These are phyloP conservation scores for Cucumis hystrix DNA, from an alignment of 306 rosid genomes.

Conservation along the genomic window DNA sequence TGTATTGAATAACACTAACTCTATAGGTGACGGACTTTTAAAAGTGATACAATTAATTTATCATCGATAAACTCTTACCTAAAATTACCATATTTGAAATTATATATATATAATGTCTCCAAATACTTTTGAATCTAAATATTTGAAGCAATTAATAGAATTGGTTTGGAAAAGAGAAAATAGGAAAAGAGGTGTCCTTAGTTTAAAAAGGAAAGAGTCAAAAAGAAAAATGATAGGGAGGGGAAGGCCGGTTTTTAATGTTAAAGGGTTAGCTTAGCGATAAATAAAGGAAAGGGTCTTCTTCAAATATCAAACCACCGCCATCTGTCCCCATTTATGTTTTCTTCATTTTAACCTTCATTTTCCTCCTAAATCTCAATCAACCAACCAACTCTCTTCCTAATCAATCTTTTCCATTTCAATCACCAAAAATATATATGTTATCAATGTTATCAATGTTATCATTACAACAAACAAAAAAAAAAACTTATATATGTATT, in stretches of 20 bases:
- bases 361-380: neutral
- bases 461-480: too few relatives aligned
- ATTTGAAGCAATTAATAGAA: neutral
- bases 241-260: neutral
- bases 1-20: too few relatives aligned
- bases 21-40: too few relatives aligned
- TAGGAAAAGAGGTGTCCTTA: neutral
- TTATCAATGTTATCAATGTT: too few relatives aligned
- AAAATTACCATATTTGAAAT: too few relatives aligned
- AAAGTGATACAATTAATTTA: too few relatives aligned
- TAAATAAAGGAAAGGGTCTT: neutral
- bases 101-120: too few relatives aligned
- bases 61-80: too few relatives aligned
- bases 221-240: neutral
- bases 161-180: neutral
- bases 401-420: neutral
- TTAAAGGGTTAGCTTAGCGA: neutral
- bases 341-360: neutral
- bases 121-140: too few relatives aligned
- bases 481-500: too few relatives aligned
- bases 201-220: neutral
- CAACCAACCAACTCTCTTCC: neutral
- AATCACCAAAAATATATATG: too few relatives aligned
- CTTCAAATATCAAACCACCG: neutral
- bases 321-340: neutral